Evolutionary conservation across 2,329 filamentous ascomycete species (phyloP).

Genomic region (Bipolaris zeicola): DNA sequence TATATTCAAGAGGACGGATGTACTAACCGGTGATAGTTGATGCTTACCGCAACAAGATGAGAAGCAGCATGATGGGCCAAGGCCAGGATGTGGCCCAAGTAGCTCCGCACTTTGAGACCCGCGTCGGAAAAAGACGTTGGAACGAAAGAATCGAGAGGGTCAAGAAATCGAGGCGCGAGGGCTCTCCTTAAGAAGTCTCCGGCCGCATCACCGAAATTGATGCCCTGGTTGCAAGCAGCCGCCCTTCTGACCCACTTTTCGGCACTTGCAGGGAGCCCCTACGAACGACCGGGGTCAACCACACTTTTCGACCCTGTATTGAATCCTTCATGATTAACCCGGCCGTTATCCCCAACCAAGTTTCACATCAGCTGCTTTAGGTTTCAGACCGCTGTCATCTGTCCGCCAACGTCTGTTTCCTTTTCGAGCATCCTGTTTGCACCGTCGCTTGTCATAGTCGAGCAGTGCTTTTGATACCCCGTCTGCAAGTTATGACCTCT

Average conservation of each 20-base stretch:
- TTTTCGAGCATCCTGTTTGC: slow-evolving; percentile 6
- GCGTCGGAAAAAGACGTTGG: slow-evolving; percentile 76
- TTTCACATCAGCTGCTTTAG: slow-evolving; percentile 30
- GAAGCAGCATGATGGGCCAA: slow-evolving; percentile 76
- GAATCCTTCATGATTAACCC: slow-evolving; percentile 27
- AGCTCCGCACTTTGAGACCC: slow-evolving; percentile 86
- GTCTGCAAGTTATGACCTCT: slow-evolving; percentile 26
- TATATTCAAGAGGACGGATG: not conserved
- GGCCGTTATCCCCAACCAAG: slow-evolving; percentile 23
- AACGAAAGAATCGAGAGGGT: slow-evolving; percentile 54
- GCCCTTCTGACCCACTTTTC: slow-evolving; percentile 40
- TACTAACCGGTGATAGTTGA: slow-evolving; percentile 68
- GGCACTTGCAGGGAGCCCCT: slow-evolving; percentile 43
- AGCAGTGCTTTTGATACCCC: slow-evolving; percentile 22
- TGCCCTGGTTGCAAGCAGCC: slow-evolving; percentile 34
- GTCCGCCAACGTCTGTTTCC: slow-evolving; percentile 9
- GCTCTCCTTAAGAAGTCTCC: slow-evolving; percentile 45
- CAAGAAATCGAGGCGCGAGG: slow-evolving; percentile 48
- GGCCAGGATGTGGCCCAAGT: slow-evolving; percentile 76
- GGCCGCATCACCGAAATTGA: slow-evolving; percentile 28
- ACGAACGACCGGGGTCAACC: slow-evolving; percentile 39
- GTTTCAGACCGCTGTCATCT: slow-evolving; percentile 30
- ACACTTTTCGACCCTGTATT: slow-evolving; percentile 34
- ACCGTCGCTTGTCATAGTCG: not conserved
- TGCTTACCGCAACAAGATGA: slow-evolving; percentile 90